phyloP scores from a whole-genome alignment of 345 rosid species.

The Salix dunnii region DNA sequence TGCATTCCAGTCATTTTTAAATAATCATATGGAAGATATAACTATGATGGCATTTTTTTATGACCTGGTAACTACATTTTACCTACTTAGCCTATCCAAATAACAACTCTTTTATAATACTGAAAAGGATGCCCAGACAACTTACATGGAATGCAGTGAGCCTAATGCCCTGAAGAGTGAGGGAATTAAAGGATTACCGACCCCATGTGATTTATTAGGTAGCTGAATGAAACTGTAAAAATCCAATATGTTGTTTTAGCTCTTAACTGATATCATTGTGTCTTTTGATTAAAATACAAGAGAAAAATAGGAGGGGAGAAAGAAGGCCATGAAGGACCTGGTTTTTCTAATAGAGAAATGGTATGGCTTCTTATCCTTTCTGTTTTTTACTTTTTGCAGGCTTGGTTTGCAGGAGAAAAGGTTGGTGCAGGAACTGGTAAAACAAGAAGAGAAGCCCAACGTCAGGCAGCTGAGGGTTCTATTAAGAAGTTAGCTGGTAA shows the following conservation, averaged over 20 bases:
- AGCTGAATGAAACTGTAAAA: too few species aligned
- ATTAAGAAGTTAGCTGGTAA: constrained; percentile 72
- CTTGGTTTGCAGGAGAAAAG: constrained; percentile 78
- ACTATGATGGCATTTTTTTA: too few species aligned
- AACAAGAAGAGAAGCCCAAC: constrained; percentile 82
- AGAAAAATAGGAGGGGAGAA: background rate
- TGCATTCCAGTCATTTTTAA: too few species aligned
- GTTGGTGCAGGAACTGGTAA: constrained; percentile 79
- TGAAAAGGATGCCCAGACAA: background rate
- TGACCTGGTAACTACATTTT: background rate
- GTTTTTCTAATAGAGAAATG: too few species aligned
- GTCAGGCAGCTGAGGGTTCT: constrained; percentile 75
- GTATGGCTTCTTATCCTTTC: background rate
- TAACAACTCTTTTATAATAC: background rate
- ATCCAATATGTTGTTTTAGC: background rate
- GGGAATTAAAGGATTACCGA: background rate
- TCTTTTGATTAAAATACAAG: too few species aligned
- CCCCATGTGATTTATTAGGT: too few species aligned
- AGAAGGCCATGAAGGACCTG: too few species aligned
- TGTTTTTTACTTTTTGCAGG: constrained; percentile 42
- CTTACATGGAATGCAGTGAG: background rate
- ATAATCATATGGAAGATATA: too few species aligned
- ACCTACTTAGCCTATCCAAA: background rate
- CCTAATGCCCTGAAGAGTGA: background rate
- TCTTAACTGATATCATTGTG: background rate